Base-by-base conservation (phyloP, 2,329 filamentous ascomycete genomes). In the Rhinocladiella mackenziei region DNA sequence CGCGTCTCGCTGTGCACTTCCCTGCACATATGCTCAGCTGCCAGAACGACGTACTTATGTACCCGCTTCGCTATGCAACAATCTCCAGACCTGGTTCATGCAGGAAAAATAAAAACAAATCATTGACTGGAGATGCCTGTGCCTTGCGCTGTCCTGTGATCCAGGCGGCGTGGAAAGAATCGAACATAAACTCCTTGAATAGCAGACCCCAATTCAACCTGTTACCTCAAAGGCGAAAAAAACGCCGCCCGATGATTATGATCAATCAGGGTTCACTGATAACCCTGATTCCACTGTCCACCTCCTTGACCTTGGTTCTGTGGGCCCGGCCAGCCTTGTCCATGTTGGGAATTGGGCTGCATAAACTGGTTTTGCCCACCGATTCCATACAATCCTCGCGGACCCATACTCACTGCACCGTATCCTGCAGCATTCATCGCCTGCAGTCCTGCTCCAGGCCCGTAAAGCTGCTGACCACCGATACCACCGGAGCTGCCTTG, bases 361-460 rank as follows among this genome's bases (percentile, higher is more conserved):
- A 57, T 55, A 39, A 47, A 57, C 22, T 56, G 52, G 7, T 38
- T 39, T 23, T 55, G 53, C 8, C 36, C 47, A 13, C 40, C 45
- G 34, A 52, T 51, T 23, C 44, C 51, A 40, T 56, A 57, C 44
- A 57, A 51, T 19, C 28, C 39, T 34, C 48, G 45, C 28, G 51
- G 43, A 8, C 44, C 47, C 43, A 57, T 57, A 4, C 46, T 47
- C 33, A 56, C 43, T 25, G 37, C 39, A 7, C 41, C 44, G 34
- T 53, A 56, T 10, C 41, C 48, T 23, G 48, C 54, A 22, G 51
- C 54, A 41, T 50, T 50, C 44, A 57, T 57, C 8, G 54, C 55
- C 40, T 54, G 52, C n/a, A 57, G 42, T 29, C 51, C 55, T n/a
- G 50, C 50, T 25, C 54, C 55, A 38, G 53, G 53, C 18, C 51